Evolutionary conservation across 129 eudicot species (phyloP).

Genomic region (Escallonia rubra): DNA sequence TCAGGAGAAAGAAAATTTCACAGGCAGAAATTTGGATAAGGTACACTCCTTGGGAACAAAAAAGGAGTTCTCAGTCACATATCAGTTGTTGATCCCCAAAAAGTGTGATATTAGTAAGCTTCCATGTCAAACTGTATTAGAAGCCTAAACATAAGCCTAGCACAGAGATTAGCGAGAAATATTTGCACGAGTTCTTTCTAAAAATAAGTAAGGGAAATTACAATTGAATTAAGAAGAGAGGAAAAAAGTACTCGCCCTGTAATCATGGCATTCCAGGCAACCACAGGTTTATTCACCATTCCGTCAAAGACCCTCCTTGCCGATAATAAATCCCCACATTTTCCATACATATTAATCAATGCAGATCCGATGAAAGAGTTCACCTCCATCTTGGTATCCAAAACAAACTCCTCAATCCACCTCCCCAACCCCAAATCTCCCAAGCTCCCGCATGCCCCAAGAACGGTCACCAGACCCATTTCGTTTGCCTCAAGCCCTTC

Average conservation of each 20-base stretch:
- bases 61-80: not conserved
- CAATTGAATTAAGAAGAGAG: not conserved
- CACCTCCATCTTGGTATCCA: conserved; percentile 33
- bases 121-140: not conserved
- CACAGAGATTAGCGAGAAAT: not conserved
- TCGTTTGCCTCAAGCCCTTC: conserved; percentile 61
- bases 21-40: not conserved
- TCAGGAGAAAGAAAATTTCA: not conserved
- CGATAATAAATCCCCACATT: conserved; percentile 70
- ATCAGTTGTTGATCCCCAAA: not conserved
- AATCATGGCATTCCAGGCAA: conserved; percentile 81
- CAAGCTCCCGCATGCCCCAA: conserved; percentile 75
- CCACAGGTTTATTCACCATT: conserved; percentile 42
- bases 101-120: not conserved
- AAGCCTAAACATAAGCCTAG: not conserved
- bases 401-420: conserved; percentile 52
- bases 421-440: conserved; percentile 64
- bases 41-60: not conserved
- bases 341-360: conserved; percentile 74
- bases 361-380: conserved; percentile 62
- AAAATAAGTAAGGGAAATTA: not conserved
- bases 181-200: not conserved
- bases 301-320: conserved; percentile 57
- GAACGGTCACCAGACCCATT: conserved; percentile 68
- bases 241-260: conserved; percentile 47